Evolutionary conservation across 768 basidiomycete genomes (phyloP), one percentile per base, ranked within the genome.

Genomic region (Rhodotorula babjevae): DNA sequence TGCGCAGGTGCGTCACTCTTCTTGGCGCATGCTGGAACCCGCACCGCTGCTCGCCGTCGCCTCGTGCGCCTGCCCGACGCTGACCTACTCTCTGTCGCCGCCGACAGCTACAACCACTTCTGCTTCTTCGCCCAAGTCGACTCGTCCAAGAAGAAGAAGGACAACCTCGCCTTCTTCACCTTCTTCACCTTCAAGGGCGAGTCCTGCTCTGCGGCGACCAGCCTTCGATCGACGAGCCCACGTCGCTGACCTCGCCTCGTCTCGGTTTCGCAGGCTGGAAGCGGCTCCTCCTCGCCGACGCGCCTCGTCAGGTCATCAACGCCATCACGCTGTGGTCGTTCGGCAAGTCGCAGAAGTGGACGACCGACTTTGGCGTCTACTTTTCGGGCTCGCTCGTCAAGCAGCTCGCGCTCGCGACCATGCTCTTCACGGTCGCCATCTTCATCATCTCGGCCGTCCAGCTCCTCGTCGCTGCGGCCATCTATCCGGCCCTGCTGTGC

Each of bases 131-230:
- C 91, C 77, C 93, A 97, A 77, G 96, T 99, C 82, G 88, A 88
- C 79, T 89, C 91, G 79, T 98, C 96, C 40, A 93, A 93, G 44
- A 97, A 95, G 85, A 88, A 87, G 73, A 93, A 90, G 81, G 96
- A 99, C 80, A 92, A 96, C 79, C 93, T 99, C 82, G 94, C 95
- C 47, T 98, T 98, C 85, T 99, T 96, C 82, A 87, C 98, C 79
- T 99, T 98, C 87, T 99, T 99, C 83, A 90, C 90, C 1, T 98
- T 99, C 86, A 99, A 99, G 85, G 95, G 95, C 91, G 72, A 65
- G 88, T 84, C 29, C 14, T 3, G 16, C 61, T 42, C 27, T 61
- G 31, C 63, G n/a, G n/a, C n/a, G n/a, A n/a, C n/a, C n/a, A n/a
- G 27, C 25, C 47, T n/a, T 93, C 90, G 16, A 21, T n/a, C n/a